Base-by-base conservation (phyloP, 306 rosid species). In the Gynostemma pentaphyllum region DNA sequence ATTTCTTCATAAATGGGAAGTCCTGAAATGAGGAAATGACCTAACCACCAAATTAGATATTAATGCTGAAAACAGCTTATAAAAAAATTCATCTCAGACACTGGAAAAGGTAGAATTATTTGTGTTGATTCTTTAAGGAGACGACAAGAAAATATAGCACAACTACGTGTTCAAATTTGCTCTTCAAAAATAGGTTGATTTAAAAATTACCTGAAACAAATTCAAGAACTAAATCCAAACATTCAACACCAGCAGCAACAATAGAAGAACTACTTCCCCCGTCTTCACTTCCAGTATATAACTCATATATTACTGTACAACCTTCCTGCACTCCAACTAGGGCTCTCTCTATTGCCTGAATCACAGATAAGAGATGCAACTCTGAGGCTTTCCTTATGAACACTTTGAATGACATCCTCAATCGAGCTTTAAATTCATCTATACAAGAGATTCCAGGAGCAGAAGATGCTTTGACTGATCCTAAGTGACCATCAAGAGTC, bases 181-280 rank as follows among this genome's bases (percentile, higher is more conserved):
- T 46, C 37, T 73, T 63, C 21, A 42, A 13, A 62, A 34, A 55
- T 46, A 52, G 51, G 73, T 41, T 24, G 29, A 63, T 46, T 36
- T 22, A 59, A 62, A n/a, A 39, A 46, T 72, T 85, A 91, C 98
- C 98, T 80, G 96, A 79, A 69, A 79, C 89, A 76, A 70, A 84
- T 68, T 91, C 96, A 47, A 85, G 80, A 75, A 91, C 83, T 85
- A 91, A 75, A 74, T 80, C 85, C 74, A 88, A 80, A 76, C 88
- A 88, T 65, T 91, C 92, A 74, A 91, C 70, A 57, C 88, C 95
- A 69, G 88, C 91, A 7, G 96, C 88, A 68, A 83, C 92, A 49
- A 74, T 45, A 59, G 86, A 75, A 30, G 92, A 88, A 73, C 82
- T 71, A 39, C 72, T 72, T 41, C 96, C 95, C 26, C 95, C 89